Conservation (phyloP, 768 basidiomycete species). For the Tubosaeta sp. region DNA sequence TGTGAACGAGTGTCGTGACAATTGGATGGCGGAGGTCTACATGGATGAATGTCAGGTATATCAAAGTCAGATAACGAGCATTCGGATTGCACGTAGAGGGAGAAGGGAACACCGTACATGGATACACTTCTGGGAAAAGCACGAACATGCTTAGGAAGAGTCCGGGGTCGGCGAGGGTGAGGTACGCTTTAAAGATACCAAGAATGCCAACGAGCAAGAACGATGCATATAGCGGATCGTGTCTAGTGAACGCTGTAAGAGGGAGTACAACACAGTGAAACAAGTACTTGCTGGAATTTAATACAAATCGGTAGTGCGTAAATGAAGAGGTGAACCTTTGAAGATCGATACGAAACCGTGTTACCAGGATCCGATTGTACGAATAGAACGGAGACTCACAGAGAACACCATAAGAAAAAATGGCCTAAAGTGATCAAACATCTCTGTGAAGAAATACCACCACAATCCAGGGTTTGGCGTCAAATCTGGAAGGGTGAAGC, state of each 20-base stretch:
- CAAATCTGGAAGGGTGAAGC: conserved; percentile 79
- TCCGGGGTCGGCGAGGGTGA: conserved; percentile 84
- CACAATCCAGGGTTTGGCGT: conserved; percentile 93
- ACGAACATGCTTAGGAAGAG: conserved; percentile 78
- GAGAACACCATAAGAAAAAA: conserved; percentile 96
- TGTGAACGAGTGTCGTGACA: conserved; percentile 74
- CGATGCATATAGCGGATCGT: conserved; percentile 79
- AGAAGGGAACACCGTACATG: conserved; percentile 52
- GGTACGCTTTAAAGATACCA: conserved; percentile 87
- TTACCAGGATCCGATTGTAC: neutral
- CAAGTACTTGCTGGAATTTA: conserved; percentile 67
- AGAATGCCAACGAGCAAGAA: conserved; percentile 75
- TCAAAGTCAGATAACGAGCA: neutral
- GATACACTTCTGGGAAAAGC: conserved; percentile 80
- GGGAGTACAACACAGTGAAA: neutral
- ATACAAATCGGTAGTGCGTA: conserved; percentile 83
- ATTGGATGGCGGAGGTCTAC: conserved; percentile 83
- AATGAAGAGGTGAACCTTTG: conserved; percentile 75
- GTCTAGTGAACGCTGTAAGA: conserved; percentile 37
- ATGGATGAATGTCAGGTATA: neutral
- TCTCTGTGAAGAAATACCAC: conserved; percentile 99
- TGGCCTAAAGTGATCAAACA: conserved; percentile 96
- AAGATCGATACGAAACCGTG: neutral
- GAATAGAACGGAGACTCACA: conserved; percentile 40
- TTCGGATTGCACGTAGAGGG: neutral